Evolutionary conservation across 2,329 filamentous ascomycete genomes (phyloP).

Genomic region (Nectriaceae sp.): DNA sequence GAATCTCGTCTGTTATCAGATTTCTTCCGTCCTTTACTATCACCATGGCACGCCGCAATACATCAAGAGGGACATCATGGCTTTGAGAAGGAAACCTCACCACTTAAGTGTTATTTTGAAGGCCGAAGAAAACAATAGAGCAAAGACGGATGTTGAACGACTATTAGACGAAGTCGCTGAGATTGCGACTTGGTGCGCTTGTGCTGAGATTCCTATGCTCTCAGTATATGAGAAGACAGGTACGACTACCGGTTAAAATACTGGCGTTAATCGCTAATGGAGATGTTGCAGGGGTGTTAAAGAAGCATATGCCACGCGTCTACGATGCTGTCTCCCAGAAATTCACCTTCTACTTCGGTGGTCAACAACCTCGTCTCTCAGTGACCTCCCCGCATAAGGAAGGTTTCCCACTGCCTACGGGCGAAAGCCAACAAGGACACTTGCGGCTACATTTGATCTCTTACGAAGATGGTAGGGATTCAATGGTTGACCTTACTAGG

Average conservation of each 20-base stretch:
- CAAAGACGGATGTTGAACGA: slow-evolving; percentile 75
- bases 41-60: slow-evolving; percentile 94
- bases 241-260: slow-evolving; percentile 41
- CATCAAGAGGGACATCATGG: slow-evolving; percentile 82
- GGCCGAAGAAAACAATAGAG: slow-evolving; percentile 67
- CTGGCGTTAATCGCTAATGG: too few relatives aligned
- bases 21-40: slow-evolving; percentile 84
- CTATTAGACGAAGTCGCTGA: slow-evolving; percentile 91
- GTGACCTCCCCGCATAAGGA: slow-evolving; percentile 47
- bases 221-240: slow-evolving; percentile 93
- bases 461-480: slow-evolving; percentile 85
- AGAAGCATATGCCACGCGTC: slow-evolving; percentile 83
- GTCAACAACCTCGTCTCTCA: slow-evolving; percentile 70
- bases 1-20: slow-evolving; percentile 74
- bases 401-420: slow-evolving; percentile 31
- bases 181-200: slow-evolving; percentile 89
- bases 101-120: slow-evolving; percentile 88
- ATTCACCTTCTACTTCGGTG: slow-evolving; percentile 84
- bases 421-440: slow-evolving; percentile 39
- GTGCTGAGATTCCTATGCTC: slow-evolving; percentile 82
- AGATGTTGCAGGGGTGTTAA: slow-evolving; percentile 69
- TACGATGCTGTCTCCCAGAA: slow-evolving; percentile 79
- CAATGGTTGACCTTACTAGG: slow-evolving; percentile 91
- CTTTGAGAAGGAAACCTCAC: slow-evolving; percentile 72
- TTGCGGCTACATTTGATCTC: slow-evolving; percentile 77